These are phyloP conservation scores for Cordyceps cicadae DNA, from an alignment of 2,329 filamentous ascomycete species.

Conservation along the genomic window DNA sequence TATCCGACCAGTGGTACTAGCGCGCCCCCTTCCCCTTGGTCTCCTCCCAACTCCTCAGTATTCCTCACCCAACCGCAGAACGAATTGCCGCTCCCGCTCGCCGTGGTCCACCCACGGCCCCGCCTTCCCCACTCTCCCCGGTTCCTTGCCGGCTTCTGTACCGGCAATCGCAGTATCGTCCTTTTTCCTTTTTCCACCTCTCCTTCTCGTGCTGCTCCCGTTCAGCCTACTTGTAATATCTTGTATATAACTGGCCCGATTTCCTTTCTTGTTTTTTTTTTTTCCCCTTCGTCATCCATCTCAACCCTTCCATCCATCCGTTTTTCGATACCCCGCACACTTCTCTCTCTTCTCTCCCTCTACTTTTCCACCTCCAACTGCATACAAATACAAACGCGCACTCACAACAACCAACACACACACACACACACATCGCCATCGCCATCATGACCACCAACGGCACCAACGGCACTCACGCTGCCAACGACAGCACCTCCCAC, in stretches of 20 bases:
- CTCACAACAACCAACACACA: background rate
- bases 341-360: background rate
- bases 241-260: background rate
- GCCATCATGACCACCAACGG: background rate
- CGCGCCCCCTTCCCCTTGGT: background rate
- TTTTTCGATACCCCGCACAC: background rate
- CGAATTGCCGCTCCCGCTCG: constrained; percentile 1
- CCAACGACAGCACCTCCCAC: constrained; percentile 18
- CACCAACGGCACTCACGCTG: background rate
- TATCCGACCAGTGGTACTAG: background rate
- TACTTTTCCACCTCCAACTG: too few relatives aligned
- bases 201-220: background rate
- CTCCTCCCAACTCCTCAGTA: too few relatives aligned
- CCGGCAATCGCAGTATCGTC: background rate
- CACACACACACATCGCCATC: background rate
- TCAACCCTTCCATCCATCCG: background rate
- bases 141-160: background rate
- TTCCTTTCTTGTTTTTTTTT: background rate
- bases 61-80: background rate
- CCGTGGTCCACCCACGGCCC: constrained; percentile 1
- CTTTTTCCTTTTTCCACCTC: background rate
- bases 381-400: background rate
- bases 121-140: background rate
- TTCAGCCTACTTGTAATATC: background rate
- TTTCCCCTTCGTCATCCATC: too few relatives aligned